Conservation (phyloP, 2,329 filamentous ascomycete genomes). For the Teratosphaeria nubilosa region DNA sequence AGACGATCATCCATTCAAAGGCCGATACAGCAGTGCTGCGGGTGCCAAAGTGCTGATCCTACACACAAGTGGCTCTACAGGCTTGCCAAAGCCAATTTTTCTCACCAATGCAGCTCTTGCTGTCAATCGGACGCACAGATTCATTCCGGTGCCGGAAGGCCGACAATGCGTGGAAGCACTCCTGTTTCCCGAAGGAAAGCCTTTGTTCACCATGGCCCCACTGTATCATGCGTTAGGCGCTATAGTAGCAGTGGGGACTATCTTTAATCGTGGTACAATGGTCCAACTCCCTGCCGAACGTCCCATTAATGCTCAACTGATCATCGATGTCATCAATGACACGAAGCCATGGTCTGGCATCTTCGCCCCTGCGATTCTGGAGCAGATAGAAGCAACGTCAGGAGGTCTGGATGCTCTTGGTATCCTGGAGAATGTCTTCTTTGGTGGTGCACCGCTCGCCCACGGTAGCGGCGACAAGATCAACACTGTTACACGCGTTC, state of each 20-base stretch:
- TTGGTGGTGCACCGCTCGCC: conserved; percentile 2
- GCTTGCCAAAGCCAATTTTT: conserved; percentile 3
- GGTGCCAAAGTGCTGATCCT: conserved; percentile 1
- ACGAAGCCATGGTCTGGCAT: neutral
- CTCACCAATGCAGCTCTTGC: conserved; percentile 1
- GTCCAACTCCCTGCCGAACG: neutral
- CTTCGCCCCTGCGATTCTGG: conserved; percentile 4
- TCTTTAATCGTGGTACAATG: neutral
- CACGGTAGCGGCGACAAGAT: conserved; percentile 1
- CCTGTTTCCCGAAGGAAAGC: neutral
- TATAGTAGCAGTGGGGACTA: neutral
- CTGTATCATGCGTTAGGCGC: neutral
- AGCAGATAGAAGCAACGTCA: neutral
- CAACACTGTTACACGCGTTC: neutral
- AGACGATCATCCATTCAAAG: neutral
- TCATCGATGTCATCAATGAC: conserved; percentile 3
- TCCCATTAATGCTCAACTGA: conserved; percentile 1
- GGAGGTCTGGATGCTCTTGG: conserved; percentile 1
- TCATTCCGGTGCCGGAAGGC: neutral
- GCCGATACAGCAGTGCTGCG: neutral
- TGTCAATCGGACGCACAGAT: neutral
- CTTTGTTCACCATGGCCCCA: conserved; percentile 1
- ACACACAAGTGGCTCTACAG: conserved; percentile 5
- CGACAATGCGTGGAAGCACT: neutral
- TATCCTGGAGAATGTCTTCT: conserved; percentile 1